Evolutionary conservation across 345 rosid species (phyloP), one percentile per base, ranked within the genome.

Genomic region (Leavenworthia alabamica): DNA sequence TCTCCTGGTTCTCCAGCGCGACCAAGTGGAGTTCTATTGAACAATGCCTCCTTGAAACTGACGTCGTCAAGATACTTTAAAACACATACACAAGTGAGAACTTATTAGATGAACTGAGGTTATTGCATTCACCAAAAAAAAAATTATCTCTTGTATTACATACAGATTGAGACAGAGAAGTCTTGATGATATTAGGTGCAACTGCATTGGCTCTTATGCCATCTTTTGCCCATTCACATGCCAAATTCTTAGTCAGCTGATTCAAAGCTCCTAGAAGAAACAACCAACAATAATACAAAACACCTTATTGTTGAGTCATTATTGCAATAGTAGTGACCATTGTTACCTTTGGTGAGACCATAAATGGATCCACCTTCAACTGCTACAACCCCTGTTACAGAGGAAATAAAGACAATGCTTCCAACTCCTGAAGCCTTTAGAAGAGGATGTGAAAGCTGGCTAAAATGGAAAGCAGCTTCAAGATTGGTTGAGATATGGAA

Each of bases 181-280:
- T 82, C 14, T 5, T 39, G 44, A 73, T 68, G 17, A 55, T 51
- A 72, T 68, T 64, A 7, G 86, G 88, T 4, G 84, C 80, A 14
- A 82, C 33, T n/a, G 53, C 32, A 5, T 47, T 47, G 53, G 53
- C 15, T 26, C 33, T 47, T 47, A 24, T 47, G 29, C 68, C 77
- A 69, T 83, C 86, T 6, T 53, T 78, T 6, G 82, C 86, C 85
- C 93, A 81, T 52, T 83, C 89, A 27, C 86, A 86, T 29, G 89
- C 83, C 71, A 81, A 68, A 39, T 72, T 64, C 54, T 52, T 85
- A 0, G 83, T 57, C 8, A 82, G 64, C 44, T 77, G 85, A 36
- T 71, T 77, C 44, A 78, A 56, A 4, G 85, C 87, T 39, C 37
- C 37, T 32, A 32, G 8, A 31, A 31, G 1, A 8, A 12, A 3